phyloP scores from a whole-genome alignment of 192 early-diverging fungal genomes.

The Helicostylum pulchrum region DNA sequence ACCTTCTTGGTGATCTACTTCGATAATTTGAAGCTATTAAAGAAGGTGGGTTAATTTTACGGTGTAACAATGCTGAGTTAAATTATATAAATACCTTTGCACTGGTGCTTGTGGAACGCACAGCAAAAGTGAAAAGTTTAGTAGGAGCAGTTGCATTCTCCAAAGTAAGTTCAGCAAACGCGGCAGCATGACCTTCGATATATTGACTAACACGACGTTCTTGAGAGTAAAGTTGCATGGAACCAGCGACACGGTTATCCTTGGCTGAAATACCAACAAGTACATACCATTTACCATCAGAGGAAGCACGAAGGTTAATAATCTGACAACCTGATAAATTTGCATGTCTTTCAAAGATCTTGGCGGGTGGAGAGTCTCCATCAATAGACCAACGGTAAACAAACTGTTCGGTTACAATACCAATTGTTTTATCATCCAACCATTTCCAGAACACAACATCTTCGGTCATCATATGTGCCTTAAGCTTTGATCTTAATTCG shows the following conservation, averaged over 20 bases:
- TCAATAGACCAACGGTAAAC: conserved; percentile 99
- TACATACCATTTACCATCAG: conserved; percentile 92
- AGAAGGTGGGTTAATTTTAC: neutral
- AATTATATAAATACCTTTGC: conserved; percentile 61
- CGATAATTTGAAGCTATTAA: conserved; percentile 84
- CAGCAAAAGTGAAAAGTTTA: conserved; percentile 92
- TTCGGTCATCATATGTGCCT: conserved; percentile 88
- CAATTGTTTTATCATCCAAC: conserved; percentile 83
- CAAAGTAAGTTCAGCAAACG: conserved; percentile 87
- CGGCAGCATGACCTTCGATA: conserved; percentile 95
- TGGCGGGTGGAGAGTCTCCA: conserved; percentile 76
- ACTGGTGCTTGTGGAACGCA: conserved; percentile 64
- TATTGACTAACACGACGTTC: conserved; percentile 90
- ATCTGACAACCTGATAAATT: conserved; percentile 86
- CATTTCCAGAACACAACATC: conserved; percentile 96
- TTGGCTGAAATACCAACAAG: conserved; percentile 92
- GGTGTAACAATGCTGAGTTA: neutral
- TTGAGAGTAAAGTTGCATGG: conserved; percentile 95
- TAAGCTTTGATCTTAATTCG: conserved; percentile 93
- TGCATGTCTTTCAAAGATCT: conserved; percentile 92
- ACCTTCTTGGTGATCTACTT: conserved; percentile 93
- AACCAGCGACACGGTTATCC: conserved; percentile 88
- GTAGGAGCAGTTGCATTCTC: conserved; percentile 74
- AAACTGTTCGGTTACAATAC: conserved; percentile 80
- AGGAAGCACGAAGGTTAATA: conserved; percentile 91